phyloP scores from a whole-genome alignment of 106 monocot genomes.

The Agapanthus africanus region DNA sequence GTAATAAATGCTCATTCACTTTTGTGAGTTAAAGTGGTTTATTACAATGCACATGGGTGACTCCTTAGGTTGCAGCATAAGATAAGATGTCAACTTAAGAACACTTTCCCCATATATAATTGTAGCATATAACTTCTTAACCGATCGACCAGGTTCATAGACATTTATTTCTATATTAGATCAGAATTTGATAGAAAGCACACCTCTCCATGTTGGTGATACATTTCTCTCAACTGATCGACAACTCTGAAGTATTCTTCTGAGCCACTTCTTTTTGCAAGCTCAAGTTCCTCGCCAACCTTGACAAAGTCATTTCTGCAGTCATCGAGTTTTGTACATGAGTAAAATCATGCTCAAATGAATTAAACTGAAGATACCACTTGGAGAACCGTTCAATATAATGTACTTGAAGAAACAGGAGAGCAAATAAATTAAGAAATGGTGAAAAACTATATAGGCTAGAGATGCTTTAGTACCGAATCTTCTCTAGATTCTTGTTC shows the following conservation, averaged over 20 bases:
- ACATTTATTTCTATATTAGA: background rate
- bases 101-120: background rate
- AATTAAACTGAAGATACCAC: background rate
- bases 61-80: no score
- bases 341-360: background rate
- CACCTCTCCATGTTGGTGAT: constrained; percentile 50
- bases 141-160: background rate
- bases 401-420: background rate
- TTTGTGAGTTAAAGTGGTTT: no score
- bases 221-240: constrained; percentile 52
- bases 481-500: constrained; percentile 69
- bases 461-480: constrained; percentile 26
- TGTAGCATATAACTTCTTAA: background rate
- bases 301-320: constrained; percentile 75
- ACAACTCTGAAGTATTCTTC: constrained; percentile 44
- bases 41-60: no score
- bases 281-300: constrained; percentile 59
- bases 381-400: no score
- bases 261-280: constrained; percentile 40
- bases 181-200: constrained; percentile 8
- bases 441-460: background rate
- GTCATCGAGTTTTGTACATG: background rate
- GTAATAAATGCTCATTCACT: no score
- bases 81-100: no score
- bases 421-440: background rate